These are phyloP conservation scores for Rosa persica DNA, from an alignment of 306 rosid genomes.

Conservation along the genomic window DNA sequence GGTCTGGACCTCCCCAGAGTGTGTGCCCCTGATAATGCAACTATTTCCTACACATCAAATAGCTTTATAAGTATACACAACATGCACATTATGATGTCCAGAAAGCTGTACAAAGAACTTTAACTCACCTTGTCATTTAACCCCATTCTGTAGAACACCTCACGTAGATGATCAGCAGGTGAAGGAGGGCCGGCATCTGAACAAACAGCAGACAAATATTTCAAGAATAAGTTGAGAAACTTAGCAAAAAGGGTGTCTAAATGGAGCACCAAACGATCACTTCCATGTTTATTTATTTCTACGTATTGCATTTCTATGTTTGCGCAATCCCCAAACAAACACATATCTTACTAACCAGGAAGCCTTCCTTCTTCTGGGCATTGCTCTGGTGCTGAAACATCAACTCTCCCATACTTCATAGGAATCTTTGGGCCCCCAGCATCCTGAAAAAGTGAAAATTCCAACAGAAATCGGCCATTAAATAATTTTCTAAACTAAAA, in stretches of 20 bases:
- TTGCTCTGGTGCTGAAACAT: conserved; percentile 64
- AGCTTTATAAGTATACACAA: conserved; percentile 29
- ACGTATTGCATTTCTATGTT: not conserved
- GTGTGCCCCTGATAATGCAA: conserved; percentile 96
- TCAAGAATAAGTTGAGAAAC: not conserved
- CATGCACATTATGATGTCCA: conserved; percentile 12
- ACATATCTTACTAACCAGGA: conserved; percentile 59
- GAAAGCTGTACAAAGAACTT: conserved; percentile 3
- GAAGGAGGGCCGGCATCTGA: conserved; percentile 93
- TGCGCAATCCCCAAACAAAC: not conserved
- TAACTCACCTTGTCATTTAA: conserved; percentile 72
- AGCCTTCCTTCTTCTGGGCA: conserved; percentile 99
- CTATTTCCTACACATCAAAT: conserved; percentile 75
- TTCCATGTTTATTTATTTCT: not conserved
- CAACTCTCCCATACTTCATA: conserved; percentile 94
- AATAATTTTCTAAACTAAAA: conserved; percentile 16
- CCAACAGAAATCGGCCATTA: conserved; percentile 20
- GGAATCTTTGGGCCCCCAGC: conserved; percentile 98
- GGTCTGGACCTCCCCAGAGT: conserved; percentile 94
- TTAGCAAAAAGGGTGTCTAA: not conserved
- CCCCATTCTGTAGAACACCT: conserved; percentile 96
- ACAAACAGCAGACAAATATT: conserved; percentile 24
- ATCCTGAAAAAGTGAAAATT: conserved; percentile 72
- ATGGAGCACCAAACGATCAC: not conserved
- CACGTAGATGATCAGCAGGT: conserved; percentile 90